phyloP scores from a whole-genome alignment of 768 basidiomycete species.

The Mycena alexandri region DNA sequence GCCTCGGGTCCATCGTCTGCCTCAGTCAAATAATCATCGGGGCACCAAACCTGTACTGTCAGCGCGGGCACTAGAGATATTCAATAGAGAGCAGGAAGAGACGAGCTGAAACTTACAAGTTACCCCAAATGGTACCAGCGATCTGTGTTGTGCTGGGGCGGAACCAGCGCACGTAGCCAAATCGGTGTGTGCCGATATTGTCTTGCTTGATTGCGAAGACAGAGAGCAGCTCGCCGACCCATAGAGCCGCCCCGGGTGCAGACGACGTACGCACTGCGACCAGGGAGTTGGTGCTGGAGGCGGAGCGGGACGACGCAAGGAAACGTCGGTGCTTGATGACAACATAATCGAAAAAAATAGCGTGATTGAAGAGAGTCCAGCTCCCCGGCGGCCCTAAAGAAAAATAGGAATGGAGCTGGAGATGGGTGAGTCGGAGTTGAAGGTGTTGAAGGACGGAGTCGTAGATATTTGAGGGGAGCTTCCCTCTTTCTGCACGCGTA shows the following conservation, averaged over 20 bases:
- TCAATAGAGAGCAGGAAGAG: no score
- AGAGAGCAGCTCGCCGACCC: conserved; percentile 12
- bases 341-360: conserved; percentile 6
- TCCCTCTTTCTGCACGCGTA: not conserved
- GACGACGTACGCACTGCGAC: conserved; percentile 3
- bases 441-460: conserved; percentile 5
- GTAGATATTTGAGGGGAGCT: not conserved
- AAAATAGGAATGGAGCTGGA: conserved; percentile 9
- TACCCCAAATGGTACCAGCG: conserved; percentile 2
- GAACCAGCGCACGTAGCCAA: conserved; percentile 23
- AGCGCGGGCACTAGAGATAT: not conserved
- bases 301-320: conserved; percentile 2
- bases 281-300: not conserved
- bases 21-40: not conserved
- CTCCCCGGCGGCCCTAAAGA: not conserved
- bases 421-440: not conserved
- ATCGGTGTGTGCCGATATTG: not conserved
- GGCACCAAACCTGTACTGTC: conserved; percentile 10
- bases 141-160: not conserved
- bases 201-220: conserved; percentile 6
- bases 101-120: conserved; percentile 5
- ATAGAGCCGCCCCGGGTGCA: not conserved
- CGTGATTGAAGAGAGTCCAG: not conserved
- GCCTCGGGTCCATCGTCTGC: not conserved
- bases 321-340: conserved; percentile 2